Conservation (phyloP, 73 alveolate species). For the Blepharisma japonicum region DNA sequence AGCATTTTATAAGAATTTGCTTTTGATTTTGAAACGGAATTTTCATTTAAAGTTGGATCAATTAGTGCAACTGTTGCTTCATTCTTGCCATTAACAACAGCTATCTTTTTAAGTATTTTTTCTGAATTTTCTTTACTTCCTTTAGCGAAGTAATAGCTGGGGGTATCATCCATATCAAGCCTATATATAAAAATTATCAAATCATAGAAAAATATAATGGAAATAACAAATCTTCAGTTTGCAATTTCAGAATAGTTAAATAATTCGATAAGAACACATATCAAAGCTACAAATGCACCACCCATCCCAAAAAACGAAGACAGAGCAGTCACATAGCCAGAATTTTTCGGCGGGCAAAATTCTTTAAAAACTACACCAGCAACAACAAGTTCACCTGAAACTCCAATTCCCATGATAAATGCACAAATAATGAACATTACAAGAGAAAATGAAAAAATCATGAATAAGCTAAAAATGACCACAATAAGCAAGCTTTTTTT, state of each 20-base stretch:
- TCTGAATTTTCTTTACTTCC: no score
- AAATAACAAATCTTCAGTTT: background rate
- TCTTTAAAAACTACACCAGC: background rate
- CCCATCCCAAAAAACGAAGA: background rate
- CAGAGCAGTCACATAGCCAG: background rate
- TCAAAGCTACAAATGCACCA: background rate
- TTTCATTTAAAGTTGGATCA: no score
- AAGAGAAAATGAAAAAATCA: background rate
- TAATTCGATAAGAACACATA: background rate
- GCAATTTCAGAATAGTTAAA: background rate
- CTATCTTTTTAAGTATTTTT: no score
- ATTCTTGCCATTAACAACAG: no score
- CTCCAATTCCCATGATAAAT: background rate
- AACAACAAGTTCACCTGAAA: background rate
- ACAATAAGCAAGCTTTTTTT: background rate
- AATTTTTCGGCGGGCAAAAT: background rate
- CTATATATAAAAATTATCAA: no score
- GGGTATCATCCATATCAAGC: no score
- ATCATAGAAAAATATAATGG: no score
- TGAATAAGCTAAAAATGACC: background rate
- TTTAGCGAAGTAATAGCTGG: no score
- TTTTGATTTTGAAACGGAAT: no score
- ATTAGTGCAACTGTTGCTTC: no score
- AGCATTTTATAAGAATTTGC: no score
- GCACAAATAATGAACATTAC: background rate